Conservation (phyloP, 257 asterid species). For the Ophiorrhiza pumila region DNA sequence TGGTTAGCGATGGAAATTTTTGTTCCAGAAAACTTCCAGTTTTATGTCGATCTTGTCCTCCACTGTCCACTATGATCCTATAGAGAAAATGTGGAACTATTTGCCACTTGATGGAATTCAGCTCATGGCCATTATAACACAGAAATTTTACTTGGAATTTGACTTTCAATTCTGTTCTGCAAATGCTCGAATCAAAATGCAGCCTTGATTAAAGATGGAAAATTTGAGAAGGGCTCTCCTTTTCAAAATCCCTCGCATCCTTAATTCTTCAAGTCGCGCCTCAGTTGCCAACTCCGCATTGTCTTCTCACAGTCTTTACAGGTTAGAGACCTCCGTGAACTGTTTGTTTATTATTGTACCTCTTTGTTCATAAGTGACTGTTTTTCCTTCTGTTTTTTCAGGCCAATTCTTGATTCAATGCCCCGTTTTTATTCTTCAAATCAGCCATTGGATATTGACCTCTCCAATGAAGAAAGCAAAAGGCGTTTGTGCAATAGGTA, state of each 20-base stretch:
- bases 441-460: constrained; percentile 46
- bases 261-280: constrained; percentile 34
- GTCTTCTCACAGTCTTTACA: constrained; percentile 28
- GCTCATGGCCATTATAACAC: background rate
- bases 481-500: constrained; percentile 77
- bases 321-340: constrained; percentile 17
- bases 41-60: background rate
- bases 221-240: constrained; percentile 49
- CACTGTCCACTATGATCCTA: background rate
- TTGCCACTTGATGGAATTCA: background rate
- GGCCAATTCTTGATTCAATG: constrained; percentile 50
- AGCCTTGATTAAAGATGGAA: constrained; percentile 37
- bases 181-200: background rate
- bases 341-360: background rate
- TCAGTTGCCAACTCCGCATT: constrained; percentile 23
- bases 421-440: constrained; percentile 47
- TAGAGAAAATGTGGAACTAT: background rate
- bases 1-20: background rate
- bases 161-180: background rate
- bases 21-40: background rate
- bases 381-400: constrained; percentile 16
- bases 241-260: constrained; percentile 48
- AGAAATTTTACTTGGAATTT: background rate
- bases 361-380: background rate
- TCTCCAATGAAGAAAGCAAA: constrained; percentile 66